Base-by-base conservation (phyloP, 2,329 filamentous ascomycete genomes). In the Stemphylium beticola region DNA sequence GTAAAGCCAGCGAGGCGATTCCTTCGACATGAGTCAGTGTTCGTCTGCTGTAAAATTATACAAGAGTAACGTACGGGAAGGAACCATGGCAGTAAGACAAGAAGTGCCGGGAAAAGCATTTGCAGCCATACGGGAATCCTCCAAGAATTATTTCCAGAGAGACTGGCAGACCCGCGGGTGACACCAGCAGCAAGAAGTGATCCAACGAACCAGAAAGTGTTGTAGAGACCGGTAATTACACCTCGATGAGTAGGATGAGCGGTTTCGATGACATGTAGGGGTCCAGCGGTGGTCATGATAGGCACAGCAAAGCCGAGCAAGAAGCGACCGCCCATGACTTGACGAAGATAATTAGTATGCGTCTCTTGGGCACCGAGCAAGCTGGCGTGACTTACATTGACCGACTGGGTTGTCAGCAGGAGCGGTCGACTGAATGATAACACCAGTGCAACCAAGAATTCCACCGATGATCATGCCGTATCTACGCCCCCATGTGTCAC, bases 191-290 rank as follows among this genome's bases (percentile, higher is more conserved):
- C 69, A 14, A 72, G 57, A 40, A 72, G 60, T 20, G 65, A 67
- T 18, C 78, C 78, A 7, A 77, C 73, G 33, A 76, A 79, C 75
- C 76, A 79, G 57, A 76, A 76, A 1, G 75, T 76, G 57, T 79
- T 78, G 62, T 77, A 79, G 14, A 76, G 60, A 29, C 71, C 77
- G 6, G 77, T 78, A 54, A 78, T 71, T 11, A 76, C 64, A 33
- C 82, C 83, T 57, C 86, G 79, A 67, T 83, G 83, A 2, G 82
- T 80, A 1, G 85, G 85, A 61, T 87, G 85, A 3, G 83, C 79
- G 22, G 85, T 77, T 68, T 88, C 86, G 37, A 85, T 80, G 15
- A 83, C 82, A 62, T 86, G 86, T 26, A 83, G 79, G 1, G 85
- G 85, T 2, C 81, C 84, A 7, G 84, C 83, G 4, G 82, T 78